phyloP scores from a whole-genome alignment of 2,329 filamentous ascomycete species.

The Aspergillus sp. region DNA sequence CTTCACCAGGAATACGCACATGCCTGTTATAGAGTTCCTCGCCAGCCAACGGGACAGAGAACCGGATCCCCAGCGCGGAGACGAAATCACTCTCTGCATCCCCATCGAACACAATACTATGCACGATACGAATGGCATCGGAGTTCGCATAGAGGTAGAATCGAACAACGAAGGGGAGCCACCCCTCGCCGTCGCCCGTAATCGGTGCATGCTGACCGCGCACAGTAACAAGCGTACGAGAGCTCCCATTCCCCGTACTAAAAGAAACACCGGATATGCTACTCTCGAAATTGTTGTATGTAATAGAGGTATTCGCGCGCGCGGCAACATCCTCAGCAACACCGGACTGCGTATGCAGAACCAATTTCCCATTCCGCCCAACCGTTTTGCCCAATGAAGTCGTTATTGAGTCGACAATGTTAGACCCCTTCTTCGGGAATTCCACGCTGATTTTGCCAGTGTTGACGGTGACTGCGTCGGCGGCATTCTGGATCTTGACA shows the following conservation, averaged over 20 bases:
- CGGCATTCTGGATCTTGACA: constrained; percentile 1
- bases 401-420: constrained; percentile 45
- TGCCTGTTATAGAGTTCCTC: constrained; percentile 61
- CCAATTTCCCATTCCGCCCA: constrained; percentile 48
- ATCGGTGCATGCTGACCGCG: constrained; percentile 38
- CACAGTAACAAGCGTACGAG: constrained; percentile 50
- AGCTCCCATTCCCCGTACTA: constrained; percentile 37
- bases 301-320: constrained; percentile 36
- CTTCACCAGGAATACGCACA: constrained; percentile 55
- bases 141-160: constrained; percentile 62
- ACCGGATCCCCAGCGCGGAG: constrained; percentile 41
- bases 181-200: constrained; percentile 42
- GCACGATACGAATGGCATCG: constrained; percentile 54
- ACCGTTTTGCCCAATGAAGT: constrained; percentile 44
- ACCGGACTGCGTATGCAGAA: constrained; percentile 54
- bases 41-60: constrained; percentile 49
- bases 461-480: constrained; percentile 39
- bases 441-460: constrained; percentile 47
- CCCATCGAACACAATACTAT: constrained; percentile 58
- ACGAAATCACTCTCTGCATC: constrained; percentile 53
- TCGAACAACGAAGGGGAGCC: constrained; percentile 56
- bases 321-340: constrained; percentile 43
- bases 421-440: constrained; percentile 49
- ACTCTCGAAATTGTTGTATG: constrained; percentile 50
- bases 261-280: constrained; percentile 53